Base-by-base conservation (phyloP, 306 rosid species). In the Ochetophila trinervis region DNA sequence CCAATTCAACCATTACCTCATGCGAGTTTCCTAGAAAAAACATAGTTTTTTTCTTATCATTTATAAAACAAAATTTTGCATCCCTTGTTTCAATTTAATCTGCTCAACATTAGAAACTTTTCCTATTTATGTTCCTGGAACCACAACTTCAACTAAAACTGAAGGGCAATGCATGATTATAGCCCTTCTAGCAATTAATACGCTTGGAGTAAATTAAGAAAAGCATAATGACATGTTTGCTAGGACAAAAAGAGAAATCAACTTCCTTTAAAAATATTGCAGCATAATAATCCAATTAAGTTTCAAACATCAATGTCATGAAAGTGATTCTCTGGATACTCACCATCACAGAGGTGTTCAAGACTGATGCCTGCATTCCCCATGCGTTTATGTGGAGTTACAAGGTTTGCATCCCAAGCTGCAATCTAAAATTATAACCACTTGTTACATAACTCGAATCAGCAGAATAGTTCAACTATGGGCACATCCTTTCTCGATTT, bases 401-500 rank as follows among this genome's bases (percentile, higher is more conserved):
- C 88, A 71, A 92, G 90, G 80, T 92, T 92, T 70, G 98, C 98
- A 86, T 92, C 98, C 98, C 98, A 92, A 68, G 88, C 96, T 74
- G 96, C 98, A 76, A 89, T 73, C 98, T 92, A 81, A 48, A 72
- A 66, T 50, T 75, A 57, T 69, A 53, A 62, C 62, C 67, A 72
- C 51, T 62, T 54, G 68, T 78, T 67, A 83, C 76, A 42, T 71
- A 76, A 53, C 16, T 32, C 45, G 62, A 32, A 66, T 47, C 32
- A 76, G n/a, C n/a, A 22, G 5, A 40, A 9, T 24, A n/a, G 1
- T 64, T n/a, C 11, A 30, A 64, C 19, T 19, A 40, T 11, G 55
- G 69, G 18, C 45, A 40, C 45, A 10, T 10, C 45, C 45, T 40
- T 40, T 10, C 12, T 40, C 45, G 8, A 40, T 12, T 40, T 40